Conservation (phyloP, 495 filamentous ascomycete genomes). For the Neurospora sp. region DNA sequence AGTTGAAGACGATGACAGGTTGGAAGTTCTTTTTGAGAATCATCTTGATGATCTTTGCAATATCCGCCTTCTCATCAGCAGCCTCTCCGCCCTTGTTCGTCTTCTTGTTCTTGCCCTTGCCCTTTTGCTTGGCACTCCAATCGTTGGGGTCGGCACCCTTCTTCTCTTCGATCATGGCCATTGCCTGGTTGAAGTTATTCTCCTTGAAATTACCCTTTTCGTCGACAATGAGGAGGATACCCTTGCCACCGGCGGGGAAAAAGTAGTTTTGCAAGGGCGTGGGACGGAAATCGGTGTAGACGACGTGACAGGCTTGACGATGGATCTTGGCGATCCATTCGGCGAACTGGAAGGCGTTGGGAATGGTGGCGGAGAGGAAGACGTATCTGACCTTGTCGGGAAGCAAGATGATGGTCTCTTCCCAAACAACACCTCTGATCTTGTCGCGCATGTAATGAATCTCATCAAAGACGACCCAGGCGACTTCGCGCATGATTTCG, state of each 20-base stretch:
- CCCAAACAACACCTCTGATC: constrained; percentile 92
- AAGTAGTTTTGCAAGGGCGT: constrained; percentile 96
- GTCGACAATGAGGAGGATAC: constrained; percentile 89
- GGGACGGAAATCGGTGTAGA: constrained; percentile 95
- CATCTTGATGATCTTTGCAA: constrained; percentile 96
- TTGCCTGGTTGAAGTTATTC: constrained; percentile 92
- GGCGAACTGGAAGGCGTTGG: constrained; percentile 98
- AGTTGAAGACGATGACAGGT: constrained; percentile 97
- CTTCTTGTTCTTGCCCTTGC: constrained; percentile 83
- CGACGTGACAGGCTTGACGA: constrained; percentile 92
- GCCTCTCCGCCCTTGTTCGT: constrained; percentile 74
- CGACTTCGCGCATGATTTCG: constrained; percentile 98
- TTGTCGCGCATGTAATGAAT: constrained; percentile 98
- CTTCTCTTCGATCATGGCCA: constrained; percentile 78
- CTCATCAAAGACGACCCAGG: constrained; percentile 96
- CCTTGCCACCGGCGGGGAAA: constrained; percentile 86
- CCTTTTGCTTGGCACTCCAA: constrained; percentile 64
- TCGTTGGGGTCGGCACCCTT: constrained; percentile 77
- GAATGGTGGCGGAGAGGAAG: constrained; percentile 97
- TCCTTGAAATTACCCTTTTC: constrained; percentile 93
- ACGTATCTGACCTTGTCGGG: constrained; percentile 98
- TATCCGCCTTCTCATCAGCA: constrained; percentile 57
- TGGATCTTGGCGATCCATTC: constrained; percentile 98
- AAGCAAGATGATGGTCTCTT: constrained; percentile 94
- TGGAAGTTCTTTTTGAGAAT: constrained; percentile 94